Evolutionary conservation across 2,329 filamentous ascomycete species (phyloP), one percentile per base, ranked within the genome.

Genomic region (Cadophora luteo-olivacea): DNA sequence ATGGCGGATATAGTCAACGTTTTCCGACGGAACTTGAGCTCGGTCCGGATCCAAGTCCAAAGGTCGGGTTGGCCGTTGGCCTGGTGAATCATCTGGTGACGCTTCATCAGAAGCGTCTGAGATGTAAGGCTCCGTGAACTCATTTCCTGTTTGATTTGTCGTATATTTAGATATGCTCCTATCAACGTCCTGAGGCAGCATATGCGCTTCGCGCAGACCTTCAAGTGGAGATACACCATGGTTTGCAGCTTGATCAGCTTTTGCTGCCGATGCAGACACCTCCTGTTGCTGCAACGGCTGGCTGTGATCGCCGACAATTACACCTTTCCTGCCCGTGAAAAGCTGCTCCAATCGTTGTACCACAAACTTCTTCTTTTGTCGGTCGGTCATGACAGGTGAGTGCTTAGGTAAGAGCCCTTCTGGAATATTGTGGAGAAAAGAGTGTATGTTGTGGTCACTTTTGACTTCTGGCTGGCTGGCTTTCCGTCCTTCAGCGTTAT

Each of bases 1-100:
- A 78, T 93, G 92, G 7, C 89, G 88, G 72, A 94, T 92, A 75
- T 94, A 94, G 8, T 92, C 85, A 79, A 96, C 89, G 70, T 96
- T 97, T 1, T 96, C 92, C 0, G 85, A 83, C 0, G 92, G 91
- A 6, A 91, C 82, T 76, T 95, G 92, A 3, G 87, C 84, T n/a
- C 93, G 89, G 76, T 93, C 87, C 2, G 91, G 92, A 73, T 97
- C 93, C 14, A 96, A 80, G 75, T 97, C 93, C 49, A 89, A 82
- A 16, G 91, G 91, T 33, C 91, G 84, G 0, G 93, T 96, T 0
- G 93, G 91, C 62, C 93, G 85, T 78, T 97, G 93, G 66, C 94
- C 90, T 0, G 87, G 85, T 0, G 73, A 65, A 4, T 51, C 32
- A 2, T 58, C 77, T 61, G 67, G 62, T 6, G 64, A 65, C 14